Conservation (phyloP, 192 early-diverging fungal genomes). For the Mortierella claussenii region DNA sequence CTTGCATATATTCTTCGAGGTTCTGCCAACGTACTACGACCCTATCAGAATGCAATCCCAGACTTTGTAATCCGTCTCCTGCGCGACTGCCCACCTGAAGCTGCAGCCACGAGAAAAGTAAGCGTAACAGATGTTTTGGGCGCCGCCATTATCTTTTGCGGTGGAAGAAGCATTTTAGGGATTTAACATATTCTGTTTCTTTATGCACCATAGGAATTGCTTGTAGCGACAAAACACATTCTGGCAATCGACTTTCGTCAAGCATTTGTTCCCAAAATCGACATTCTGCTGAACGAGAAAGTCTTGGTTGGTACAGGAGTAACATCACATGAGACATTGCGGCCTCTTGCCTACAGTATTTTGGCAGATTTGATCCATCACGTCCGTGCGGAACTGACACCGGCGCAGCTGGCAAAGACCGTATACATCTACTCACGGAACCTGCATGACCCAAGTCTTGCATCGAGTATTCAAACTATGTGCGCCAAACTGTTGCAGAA, state of each 20-base stretch:
- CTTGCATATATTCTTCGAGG: slow-evolving; percentile 93
- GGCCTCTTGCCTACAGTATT: slow-evolving; percentile 93
- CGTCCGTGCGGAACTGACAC: slow-evolving; percentile 86
- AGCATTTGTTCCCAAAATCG: slow-evolving; percentile 92
- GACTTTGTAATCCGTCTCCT: slow-evolving; percentile 89
- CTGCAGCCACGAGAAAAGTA: slow-evolving; percentile 91
- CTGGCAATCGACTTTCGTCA: slow-evolving; percentile 91
- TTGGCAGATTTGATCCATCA: slow-evolving; percentile 97
- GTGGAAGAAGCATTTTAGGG: no score
- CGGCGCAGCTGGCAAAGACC: slow-evolving; percentile 81
- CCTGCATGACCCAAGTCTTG: slow-evolving; percentile 91
- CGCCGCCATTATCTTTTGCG: no score
- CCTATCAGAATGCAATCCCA: slow-evolving; percentile 86
- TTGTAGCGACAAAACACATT: slow-evolving; percentile 95
- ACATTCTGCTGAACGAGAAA: slow-evolving; percentile 92
- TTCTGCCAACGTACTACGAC: slow-evolving; percentile 74
- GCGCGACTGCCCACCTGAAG: slow-evolving; percentile 93
- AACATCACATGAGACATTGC: slow-evolving; percentile 90
- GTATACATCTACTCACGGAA: slow-evolving; percentile 94
- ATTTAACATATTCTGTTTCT: no score
- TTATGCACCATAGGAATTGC: slow-evolving; percentile 72
- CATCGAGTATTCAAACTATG: slow-evolving; percentile 96
- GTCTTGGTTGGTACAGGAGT: slow-evolving; percentile 94
- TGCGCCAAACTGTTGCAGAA: slow-evolving; percentile 94
- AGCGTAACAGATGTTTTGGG: not conserved